Conservation (phyloP, 768 basidiomycete genomes). For the Amanita brunnescens region DNA sequence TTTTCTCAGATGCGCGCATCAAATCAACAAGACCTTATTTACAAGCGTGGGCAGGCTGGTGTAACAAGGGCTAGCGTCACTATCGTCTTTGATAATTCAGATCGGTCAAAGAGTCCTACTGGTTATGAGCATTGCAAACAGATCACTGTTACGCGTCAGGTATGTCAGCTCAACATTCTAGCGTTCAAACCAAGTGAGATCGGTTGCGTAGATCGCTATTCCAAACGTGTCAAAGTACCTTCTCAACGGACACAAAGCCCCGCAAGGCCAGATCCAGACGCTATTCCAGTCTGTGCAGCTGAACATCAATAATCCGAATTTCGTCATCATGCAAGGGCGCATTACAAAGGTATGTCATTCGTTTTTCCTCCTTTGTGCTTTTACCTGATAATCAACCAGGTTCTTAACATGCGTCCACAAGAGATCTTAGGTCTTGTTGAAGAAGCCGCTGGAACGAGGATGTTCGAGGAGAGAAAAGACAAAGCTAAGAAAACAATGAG, state of each 20-base stretch:
- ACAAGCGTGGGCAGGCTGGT: constrained; percentile 98
- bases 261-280: constrained; percentile 77
- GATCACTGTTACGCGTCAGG: constrained; percentile 96
- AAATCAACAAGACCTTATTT: constrained; percentile 96
- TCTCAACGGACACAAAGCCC: constrained; percentile 89
- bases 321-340: constrained; percentile 98
- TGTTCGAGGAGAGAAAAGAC: constrained; percentile 98
- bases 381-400: constrained; percentile 27
- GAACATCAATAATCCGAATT: constrained; percentile 99
- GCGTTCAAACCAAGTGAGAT: neutral
- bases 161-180: constrained; percentile 21
- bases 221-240: constrained; percentile 94
- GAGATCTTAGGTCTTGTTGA: constrained; percentile 99
- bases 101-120: constrained; percentile 72
- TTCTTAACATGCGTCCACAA: constrained; percentile 95
- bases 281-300: constrained; percentile 96
- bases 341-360: constrained; percentile 76
- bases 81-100: constrained; percentile 97
- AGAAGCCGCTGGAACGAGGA: constrained; percentile 95
- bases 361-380: neutral
- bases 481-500: constrained; percentile 93
- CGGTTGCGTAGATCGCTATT: constrained; percentile 63
- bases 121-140: constrained; percentile 76
- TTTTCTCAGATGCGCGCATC: constrained; percentile 74
- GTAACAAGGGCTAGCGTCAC: constrained; percentile 96